These are phyloP conservation scores for Pseudogymnoascus sp. DNA, from an alignment of 2,329 filamentous ascomycete genomes.

Conservation along the genomic window DNA sequence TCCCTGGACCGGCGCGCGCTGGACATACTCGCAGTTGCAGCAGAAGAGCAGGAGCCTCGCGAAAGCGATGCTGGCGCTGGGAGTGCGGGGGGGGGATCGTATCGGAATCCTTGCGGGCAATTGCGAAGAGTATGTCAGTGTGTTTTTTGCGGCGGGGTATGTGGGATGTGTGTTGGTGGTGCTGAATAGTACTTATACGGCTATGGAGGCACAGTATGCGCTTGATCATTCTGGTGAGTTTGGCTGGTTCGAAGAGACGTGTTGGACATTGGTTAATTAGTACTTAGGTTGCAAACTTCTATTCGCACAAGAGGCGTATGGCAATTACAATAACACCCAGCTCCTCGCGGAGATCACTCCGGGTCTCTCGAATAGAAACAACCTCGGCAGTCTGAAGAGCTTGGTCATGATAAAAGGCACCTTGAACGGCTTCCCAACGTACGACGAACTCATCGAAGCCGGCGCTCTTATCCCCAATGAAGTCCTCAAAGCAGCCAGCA, in stretches of 20 bases:
- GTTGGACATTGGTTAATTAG: not conserved
- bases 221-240: conserved; percentile 57
- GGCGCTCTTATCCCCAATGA: conserved; percentile 41
- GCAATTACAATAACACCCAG: conserved; percentile 52
- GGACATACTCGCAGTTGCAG: conserved; percentile 60
- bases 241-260: not conserved
- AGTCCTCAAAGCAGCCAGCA: conserved; percentile 43
- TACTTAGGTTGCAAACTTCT: conserved; percentile 59
- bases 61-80: conserved; percentile 57
- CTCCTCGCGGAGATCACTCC: conserved; percentile 46
- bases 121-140: conserved; percentile 23
- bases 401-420: conserved; percentile 54
- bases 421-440: conserved; percentile 47
- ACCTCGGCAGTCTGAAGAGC: conserved; percentile 32
- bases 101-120: conserved; percentile 20
- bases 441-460: conserved; percentile 47
- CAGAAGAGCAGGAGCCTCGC: conserved; percentile 53
- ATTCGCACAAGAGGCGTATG: conserved; percentile 64
- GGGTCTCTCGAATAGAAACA: conserved; percentile 35
- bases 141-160: conserved; percentile 18
- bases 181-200: conserved; percentile 75
- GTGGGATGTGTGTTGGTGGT: conserved; percentile 65
- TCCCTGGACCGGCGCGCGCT: conserved; percentile 66
- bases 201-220: conserved; percentile 62
- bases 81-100: conserved; percentile 42